Percentiles rank a stretch among this genome's conserved stretches.
These are phyloP conservation scores for Onygenales sp. DNA, from an alignment of 2,329 filamentous ascomycete species.

Conservation along the genomic window DNA sequence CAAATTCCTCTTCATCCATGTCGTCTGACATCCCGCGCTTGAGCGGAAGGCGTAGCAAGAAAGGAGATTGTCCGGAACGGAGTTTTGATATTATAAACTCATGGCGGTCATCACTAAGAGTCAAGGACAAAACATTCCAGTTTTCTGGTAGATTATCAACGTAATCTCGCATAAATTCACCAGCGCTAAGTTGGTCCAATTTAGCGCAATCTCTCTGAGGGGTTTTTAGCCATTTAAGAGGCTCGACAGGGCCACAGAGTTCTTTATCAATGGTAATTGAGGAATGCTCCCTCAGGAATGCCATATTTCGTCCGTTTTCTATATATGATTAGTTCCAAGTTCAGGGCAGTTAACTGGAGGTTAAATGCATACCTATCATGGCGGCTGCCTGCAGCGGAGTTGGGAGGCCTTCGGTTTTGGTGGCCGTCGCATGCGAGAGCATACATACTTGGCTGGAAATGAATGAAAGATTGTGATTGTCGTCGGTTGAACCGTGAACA, in stretches of 20 bases:
- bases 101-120: constrained; percentile 68
- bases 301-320: constrained; percentile 33
- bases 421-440: constrained; percentile 32
- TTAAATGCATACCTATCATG: constrained; percentile 25
- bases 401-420: constrained; percentile 16
- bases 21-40: constrained; percentile 73
- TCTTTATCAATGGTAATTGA: constrained; percentile 38
- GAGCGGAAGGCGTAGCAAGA: constrained; percentile 78
- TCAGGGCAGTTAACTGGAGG: neutral
- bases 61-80: constrained; percentile 63
- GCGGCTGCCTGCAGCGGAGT: constrained; percentile 19
- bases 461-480: constrained; percentile 28
- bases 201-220: constrained; percentile 10
- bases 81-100: constrained; percentile 88
- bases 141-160: constrained; percentile 71
- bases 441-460: constrained; percentile 33
- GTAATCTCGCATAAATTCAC: constrained; percentile 66
- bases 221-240: constrained; percentile 40
- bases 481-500: constrained; percentile 28
- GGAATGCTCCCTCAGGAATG: constrained; percentile 30
- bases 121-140: constrained; percentile 82
- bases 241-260: constrained; percentile 32
- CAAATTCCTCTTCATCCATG: constrained; percentile 69
- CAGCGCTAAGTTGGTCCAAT: constrained; percentile 36
- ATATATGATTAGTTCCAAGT: constrained; percentile 3